Base-by-base conservation (phyloP, 352 stramenopile genomes). In the Globisporangium perplexum region DNA sequence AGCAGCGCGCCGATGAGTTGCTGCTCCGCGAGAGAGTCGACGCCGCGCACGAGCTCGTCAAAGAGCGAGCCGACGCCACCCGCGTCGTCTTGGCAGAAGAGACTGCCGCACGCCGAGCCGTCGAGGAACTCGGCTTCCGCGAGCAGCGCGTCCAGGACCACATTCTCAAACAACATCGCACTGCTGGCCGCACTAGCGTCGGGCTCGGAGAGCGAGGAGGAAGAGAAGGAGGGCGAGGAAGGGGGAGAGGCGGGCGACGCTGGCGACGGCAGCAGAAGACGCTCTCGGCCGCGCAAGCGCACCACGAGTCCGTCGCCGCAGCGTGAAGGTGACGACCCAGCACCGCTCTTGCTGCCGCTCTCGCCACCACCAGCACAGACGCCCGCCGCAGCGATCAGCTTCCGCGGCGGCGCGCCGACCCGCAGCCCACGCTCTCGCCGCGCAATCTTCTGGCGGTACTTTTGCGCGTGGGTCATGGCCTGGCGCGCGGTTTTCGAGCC, bases 381-480 rank as follows among this genome's bases (percentile, higher is more conserved):
- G 10, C 28, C 28, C 6, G 10, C 18, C 36, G 36, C 36, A 8
- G 36, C 36, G 14, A 42, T 6, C 11, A 42, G 36, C 36, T 42
- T 42, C 12, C 36, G 36, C 18, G 36, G 36, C 15, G 36, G 36
- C 36, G 36, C 36, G 3, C 36, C 36, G 36, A 42, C 36, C 36
- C 36, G 36, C 36, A 42, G 36, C 36, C 36, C 36, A 14, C 36
- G 36, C 36, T 42, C 36, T 42, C n/a, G n/a, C n/a, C 81, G 74
- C 56, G 78, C 68, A 53, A 88, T 88, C 66, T 88, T 88, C 57
- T 90, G 77, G 15, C 77, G 77, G 62, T 90, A 90, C 66, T 90
- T 90, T 33, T 90, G 80, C 36, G 80, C 80, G 54, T 90, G 80
- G 0, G 77, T 90, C 80, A 90, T 90, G 36, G 98, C 98, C 69